Base-by-base conservation (phyloP, 306 rosid species). In the Lathyrus aphaca region DNA sequence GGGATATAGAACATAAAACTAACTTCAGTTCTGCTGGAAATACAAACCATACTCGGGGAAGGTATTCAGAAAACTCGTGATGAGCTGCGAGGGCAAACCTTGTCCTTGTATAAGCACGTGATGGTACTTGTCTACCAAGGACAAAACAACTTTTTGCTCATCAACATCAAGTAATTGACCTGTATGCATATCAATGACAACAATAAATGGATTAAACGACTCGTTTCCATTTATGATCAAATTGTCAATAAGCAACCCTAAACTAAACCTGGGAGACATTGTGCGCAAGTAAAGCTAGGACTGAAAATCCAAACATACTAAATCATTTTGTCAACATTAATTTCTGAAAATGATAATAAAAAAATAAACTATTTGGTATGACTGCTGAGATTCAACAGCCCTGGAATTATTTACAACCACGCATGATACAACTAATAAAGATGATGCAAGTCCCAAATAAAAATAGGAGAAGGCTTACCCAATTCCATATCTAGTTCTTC, bases 401-500 rank as follows among this genome's bases (percentile, higher is more conserved):
- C 54, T 29, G 53, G 56, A 18, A 59, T 9, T 16, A 64, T 49
- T 50, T 56, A 42, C 9, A 40, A 32, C 25, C 12, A 62, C 29
- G 54, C 50, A 42, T 46, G 42, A 29, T 54, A 35, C 58, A 64
- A 63, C 19, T 7, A 63, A 10, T 38, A 50, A 18, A 45, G 48
- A 30, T 21, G 37, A 55, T 62, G 38, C 68, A 64, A 35, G 43
- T 54, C 29, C 68, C 40, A 40, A 50, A 57, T 14, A 68, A 40
- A 69, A 67, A 58, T 44, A 71, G 45, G 18, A 70, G 45, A 66
- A 66, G 69, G 60, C 73, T 63, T 73, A 85, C 92, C 92, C 77
- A 87, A 82, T 67, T 89, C 92, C 38, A 78, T 81, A 74, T 79
- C 92, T 56, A 75, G 77, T 57, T 89, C 90, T 70, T 87, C 78